Evolutionary conservation across 371 early-diverging fungal species (phyloP).

Genomic region (Conidiobolus incongruus): DNA sequence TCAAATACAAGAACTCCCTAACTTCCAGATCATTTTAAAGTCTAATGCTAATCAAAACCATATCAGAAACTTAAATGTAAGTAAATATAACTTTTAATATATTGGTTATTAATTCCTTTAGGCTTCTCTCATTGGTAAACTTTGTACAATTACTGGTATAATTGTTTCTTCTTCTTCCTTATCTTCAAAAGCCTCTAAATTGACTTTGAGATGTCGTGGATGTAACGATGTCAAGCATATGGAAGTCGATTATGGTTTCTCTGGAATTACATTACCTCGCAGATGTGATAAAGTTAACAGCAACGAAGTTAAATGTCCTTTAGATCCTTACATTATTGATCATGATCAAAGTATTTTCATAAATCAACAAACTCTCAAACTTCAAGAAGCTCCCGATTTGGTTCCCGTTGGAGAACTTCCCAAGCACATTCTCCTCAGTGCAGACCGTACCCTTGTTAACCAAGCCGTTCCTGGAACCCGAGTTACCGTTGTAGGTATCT

Average conservation of each 20-base stretch:
- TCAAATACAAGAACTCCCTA: too few species aligned
- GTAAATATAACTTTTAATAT: too few species aligned
- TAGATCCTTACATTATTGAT: constrained; percentile 90
- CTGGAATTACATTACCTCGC: constrained; percentile 62
- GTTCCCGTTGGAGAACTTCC: constrained; percentile 98
- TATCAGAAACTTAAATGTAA: too few species aligned
- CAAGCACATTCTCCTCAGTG: constrained; percentile 77
- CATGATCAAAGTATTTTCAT: constrained; percentile 92
- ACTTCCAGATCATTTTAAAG: too few species aligned
- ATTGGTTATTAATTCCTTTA: too few species aligned
- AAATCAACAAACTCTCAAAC: constrained; percentile 95
- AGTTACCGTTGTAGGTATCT: constrained; percentile 90
- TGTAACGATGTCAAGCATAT: constrained; percentile 63
- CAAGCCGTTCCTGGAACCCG: constrained; percentile 88
- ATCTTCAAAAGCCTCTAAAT: constrained; percentile 64
- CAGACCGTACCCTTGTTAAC: constrained; percentile 78
- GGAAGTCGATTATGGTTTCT: constrained; percentile 68
- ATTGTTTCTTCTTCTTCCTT: constrained; percentile 88
- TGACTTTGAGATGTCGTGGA: constrained; percentile 67
- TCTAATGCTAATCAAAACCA: too few species aligned
- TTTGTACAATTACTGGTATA: constrained; percentile 93
- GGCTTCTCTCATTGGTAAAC: constrained; percentile 77
- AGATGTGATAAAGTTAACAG: constrained; percentile 35
- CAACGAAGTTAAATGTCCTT: constrained; percentile 36
- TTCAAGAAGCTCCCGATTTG: constrained; percentile 96